Conservation (phyloP, 2,329 filamentous ascomycete species). For the Ascochyta viciae-villosae region DNA sequence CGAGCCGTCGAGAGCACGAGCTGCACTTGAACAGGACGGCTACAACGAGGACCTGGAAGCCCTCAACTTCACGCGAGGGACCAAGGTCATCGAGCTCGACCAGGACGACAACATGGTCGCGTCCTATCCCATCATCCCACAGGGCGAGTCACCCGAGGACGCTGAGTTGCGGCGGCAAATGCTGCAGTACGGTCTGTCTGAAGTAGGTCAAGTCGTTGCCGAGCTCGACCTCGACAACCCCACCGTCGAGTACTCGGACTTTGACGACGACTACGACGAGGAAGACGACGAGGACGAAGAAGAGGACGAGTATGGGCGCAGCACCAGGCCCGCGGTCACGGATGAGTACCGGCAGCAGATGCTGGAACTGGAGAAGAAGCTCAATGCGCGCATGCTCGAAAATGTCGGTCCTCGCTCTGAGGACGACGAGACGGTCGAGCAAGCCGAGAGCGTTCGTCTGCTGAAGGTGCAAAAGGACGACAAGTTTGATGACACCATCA, state of each 20-base stretch:
- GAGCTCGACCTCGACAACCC: conserved; percentile 84
- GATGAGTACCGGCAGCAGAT: conserved; percentile 82
- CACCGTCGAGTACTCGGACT: conserved; percentile 57
- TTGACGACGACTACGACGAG: conserved; percentile 54
- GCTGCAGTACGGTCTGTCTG: conserved; percentile 85
- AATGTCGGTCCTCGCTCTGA: conserved; percentile 62
- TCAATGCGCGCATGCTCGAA: conserved; percentile 66
- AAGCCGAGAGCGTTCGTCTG: conserved; percentile 65
- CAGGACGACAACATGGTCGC: conserved; percentile 51
- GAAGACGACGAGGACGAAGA: conserved; percentile 64
- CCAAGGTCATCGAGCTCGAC: conserved; percentile 53
- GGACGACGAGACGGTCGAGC: conserved; percentile 48
- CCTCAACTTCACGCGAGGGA: conserved; percentile 40
- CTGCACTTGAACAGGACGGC: conserved; percentile 25
- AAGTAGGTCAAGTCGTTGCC: conserved; percentile 90
- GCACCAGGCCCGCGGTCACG: conserved; percentile 69
- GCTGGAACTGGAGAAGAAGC: conserved; percentile 80
- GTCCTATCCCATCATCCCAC: conserved; percentile 66
- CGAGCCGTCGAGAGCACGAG: conserved; percentile 23
- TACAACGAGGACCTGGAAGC: conserved; percentile 38
- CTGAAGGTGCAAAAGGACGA: conserved; percentile 56
- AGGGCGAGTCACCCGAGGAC: conserved; percentile 81
- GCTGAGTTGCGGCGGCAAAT: conserved; percentile 83
- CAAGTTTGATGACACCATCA: conserved; percentile 40
- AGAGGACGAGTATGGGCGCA: conserved; percentile 79